Evolutionary conservation across 169 alveolate genomes (phyloP).

Genomic region (Plasmodium malariae): DNA sequence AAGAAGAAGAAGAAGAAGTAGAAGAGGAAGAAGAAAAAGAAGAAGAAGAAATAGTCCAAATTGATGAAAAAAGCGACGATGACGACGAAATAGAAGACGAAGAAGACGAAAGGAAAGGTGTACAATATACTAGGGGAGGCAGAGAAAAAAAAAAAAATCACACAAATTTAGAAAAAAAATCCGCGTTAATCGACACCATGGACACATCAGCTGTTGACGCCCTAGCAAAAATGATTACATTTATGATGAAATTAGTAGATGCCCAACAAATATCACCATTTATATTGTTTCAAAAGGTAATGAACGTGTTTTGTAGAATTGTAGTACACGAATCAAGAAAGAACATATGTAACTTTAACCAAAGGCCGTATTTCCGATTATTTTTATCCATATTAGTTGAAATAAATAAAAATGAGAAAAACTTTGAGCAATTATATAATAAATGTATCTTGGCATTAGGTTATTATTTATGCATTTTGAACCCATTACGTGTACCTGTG

Average conservation of each 20-base stretch:
- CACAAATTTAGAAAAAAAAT: conserved; percentile 2
- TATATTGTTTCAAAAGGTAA: conserved; percentile 88
- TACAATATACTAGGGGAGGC: not conserved
- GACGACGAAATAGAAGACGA: not conserved
- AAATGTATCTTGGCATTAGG: conserved; percentile 84
- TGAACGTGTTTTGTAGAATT: conserved; percentile 84
- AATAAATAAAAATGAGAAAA: conserved; percentile 83
- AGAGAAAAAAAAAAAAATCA: not conserved
- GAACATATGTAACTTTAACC: conserved; percentile 76
- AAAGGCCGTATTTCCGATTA: conserved; percentile 84
- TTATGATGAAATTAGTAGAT: conserved; percentile 90
- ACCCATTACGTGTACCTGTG: conserved; percentile 96
- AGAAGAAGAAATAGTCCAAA: not conserved
- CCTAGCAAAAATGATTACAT: conserved; percentile 88
- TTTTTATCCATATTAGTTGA: conserved; percentile 82
- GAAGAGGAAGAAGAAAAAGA: conserved; percentile 7
- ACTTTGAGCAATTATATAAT: conserved; percentile 78
- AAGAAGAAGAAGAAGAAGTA: not conserved
- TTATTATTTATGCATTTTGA: conserved; percentile 81
- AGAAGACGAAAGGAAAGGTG: not conserved
- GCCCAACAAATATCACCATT: conserved; percentile 90
- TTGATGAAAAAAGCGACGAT: conserved; percentile 6
- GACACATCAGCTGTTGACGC: conserved; percentile 83
- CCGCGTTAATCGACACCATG: conserved; percentile 20
- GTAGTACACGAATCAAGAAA: conserved; percentile 83